Conservation (phyloP, 202 grass and related monocot species). For the Dendrocalamus latiflorus region DNA sequence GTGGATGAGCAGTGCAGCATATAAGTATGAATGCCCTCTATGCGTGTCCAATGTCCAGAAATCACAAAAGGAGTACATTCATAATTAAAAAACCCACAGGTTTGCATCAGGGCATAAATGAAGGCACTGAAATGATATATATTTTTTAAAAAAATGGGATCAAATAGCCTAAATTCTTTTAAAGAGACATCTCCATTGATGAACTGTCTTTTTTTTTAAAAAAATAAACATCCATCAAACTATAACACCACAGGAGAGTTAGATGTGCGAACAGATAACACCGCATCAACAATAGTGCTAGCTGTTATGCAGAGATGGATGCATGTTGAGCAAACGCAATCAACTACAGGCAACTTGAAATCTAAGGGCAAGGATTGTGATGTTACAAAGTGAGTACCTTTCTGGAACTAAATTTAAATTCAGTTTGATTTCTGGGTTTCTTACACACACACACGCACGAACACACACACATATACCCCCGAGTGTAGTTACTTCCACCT, state of each 20-base stretch:
- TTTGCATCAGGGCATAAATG: slow-evolving; percentile 17
- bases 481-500: no score
- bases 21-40: neutral
- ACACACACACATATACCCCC: no score
- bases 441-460: no score
- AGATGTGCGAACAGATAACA: neutral
- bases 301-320: neutral
- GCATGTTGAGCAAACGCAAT: neutral
- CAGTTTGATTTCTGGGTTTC: neutral
- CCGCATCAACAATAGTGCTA: neutral
- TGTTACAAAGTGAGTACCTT: neutral
- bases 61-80: slow-evolving; percentile 5
- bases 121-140: neutral
- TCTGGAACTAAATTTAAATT: neutral
- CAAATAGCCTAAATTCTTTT: neutral
- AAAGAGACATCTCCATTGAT: neutral
- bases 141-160: neutral
- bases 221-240: neutral
- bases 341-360: slow-evolving; percentile 3
- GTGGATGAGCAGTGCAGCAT: neutral
- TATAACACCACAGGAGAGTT: neutral
- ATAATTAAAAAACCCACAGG: slow-evolving; percentile 2
- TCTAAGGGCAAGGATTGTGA: neutral
- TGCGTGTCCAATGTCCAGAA: slow-evolving; percentile 16
- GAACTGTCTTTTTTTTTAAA: neutral